phyloP scores from a whole-genome alignment of 495 filamentous ascomycete species.

The Daldinia bambusicola region DNA sequence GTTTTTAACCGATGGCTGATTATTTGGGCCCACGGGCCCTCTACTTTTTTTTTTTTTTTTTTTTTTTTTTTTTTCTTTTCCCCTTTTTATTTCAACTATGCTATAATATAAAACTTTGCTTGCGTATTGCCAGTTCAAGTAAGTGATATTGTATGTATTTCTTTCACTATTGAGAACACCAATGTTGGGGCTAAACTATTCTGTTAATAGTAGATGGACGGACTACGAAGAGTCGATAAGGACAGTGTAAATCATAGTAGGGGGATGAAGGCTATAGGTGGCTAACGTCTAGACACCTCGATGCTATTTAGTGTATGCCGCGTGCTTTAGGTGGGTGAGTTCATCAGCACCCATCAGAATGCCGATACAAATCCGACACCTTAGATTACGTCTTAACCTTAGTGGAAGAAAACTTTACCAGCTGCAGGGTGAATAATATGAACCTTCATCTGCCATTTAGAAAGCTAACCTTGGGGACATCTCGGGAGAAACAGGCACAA shows the following conservation, averaged over 20 bases:
- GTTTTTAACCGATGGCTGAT: neutral
- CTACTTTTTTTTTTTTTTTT: too few species aligned
- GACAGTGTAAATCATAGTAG: too few species aligned
- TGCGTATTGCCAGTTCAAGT: too few species aligned
- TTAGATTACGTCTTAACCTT: neutral
- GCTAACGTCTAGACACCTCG: neutral
- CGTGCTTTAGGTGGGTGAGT: neutral
- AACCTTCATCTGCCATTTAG: neutral
- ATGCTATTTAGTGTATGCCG: neutral
- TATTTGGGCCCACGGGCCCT: too few species aligned
- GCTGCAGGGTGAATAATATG: neutral
- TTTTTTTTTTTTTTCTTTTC: too few species aligned
- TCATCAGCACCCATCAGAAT: neutral
- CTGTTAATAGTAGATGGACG: neutral
- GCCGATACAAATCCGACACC: conserved; percentile 11
- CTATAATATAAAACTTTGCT: too few species aligned
- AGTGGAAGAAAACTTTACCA: conserved; percentile 4
- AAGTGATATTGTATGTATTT: too few species aligned
- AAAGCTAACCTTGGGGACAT: conserved; percentile 10
- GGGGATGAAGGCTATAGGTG: neutral
- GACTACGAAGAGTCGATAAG: neutral
- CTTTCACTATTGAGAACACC: too few species aligned
- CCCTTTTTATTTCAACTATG: too few species aligned
- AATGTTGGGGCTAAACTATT: too few species aligned
- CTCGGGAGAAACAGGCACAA: neutral